Base-by-base conservation (phyloP, 306 rosid species). In the Fragaria nilgerrensis region DNA sequence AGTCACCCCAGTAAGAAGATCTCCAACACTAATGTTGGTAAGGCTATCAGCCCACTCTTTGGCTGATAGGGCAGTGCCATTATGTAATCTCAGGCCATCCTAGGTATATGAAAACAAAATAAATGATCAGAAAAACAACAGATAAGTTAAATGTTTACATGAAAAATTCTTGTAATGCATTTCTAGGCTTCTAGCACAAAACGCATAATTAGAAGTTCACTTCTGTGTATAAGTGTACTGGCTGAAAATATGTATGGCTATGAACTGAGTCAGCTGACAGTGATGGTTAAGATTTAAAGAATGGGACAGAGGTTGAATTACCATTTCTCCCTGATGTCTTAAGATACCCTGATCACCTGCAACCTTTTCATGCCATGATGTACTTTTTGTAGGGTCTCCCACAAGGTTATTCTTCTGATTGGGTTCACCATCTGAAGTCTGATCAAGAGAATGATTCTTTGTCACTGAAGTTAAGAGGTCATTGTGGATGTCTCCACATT, bases 1-100 rank as follows among this genome's bases (percentile, higher is more conserved):
- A 75, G 96, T 80, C 72, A 81, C 83, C 73, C 87, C 87, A 52
- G 85, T 87, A 76, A 92, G 96, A 43, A 95, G 89, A 69, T 95
- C 97, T 79, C 99, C 97, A 32, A 95, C 79, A 62, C 96, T 95
- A 82, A 90, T 84, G 87, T 92, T 88, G 68, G 99, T 95, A 71
- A 95, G 97, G 92, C 94, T 95, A 84, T 95, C 99, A 62, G 97
- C 99, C 99, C 99, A 95, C 71, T 87, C 97, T 72, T 91, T 91
- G 70, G 97, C 92, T 56, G 99, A 92, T 74, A 87, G 78, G 70
- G 86, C 89, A 11, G 86, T 76, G 74, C 90, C 92, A 80, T 78
- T 82, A 87, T 80, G 83, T 77, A 86, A 75, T 80, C 83, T 89
- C 80, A 79, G 76, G 73, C 82, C 96, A 79, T 86, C 94, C 99